Percentiles rank a stretch among this genome's conserved stretches.
Conservation (phyloP, 441 rosid species). For the Mallotus japonicus region DNA sequence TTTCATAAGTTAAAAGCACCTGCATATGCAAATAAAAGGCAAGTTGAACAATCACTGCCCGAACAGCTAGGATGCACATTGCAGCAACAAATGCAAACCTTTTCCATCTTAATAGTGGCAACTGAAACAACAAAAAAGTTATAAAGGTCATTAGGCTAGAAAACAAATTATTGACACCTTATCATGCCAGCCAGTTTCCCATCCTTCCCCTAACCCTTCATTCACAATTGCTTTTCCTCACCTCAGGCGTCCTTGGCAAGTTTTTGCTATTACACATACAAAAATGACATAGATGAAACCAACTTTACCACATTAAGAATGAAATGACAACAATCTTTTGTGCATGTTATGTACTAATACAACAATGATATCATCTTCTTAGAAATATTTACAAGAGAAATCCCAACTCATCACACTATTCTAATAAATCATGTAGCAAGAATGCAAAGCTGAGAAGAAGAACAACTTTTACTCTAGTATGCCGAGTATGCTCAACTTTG, state of each 20-base stretch:
- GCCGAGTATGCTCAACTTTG: neutral
- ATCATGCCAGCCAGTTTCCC: neutral
- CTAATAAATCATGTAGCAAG: neutral
- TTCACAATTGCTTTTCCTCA: too few species aligned
- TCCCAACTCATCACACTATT: too few species aligned
- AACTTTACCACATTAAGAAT: too few species aligned
- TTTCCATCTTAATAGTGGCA: slow-evolving; percentile 93
- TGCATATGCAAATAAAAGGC: slow-evolving; percentile 91
- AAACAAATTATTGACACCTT: neutral
- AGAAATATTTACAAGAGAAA: too few species aligned
- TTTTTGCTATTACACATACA: too few species aligned
- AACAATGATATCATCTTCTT: too few species aligned
- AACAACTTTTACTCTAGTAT: neutral
- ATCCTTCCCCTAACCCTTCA: too few species aligned
- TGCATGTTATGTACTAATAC: too few species aligned
- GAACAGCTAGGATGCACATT: slow-evolving; percentile 87
- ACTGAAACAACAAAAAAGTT: slow-evolving; percentile 41
- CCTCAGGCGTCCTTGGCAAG: too few species aligned
- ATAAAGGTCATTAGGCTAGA: slow-evolving; percentile 7
- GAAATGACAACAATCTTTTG: too few species aligned
- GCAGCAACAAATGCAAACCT: slow-evolving; percentile 92
- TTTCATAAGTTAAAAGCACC: slow-evolving; percentile 35
- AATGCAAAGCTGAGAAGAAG: neutral
- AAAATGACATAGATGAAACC: too few species aligned
- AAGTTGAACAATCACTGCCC: slow-evolving; percentile 87